A percentile compares a stretch with the other conserved stretches of the same genome.
These are phyloP conservation scores for Mychonastes homosphaera DNA, from an alignment of 139 green algal genomes.

Conservation along the genomic window DNA sequence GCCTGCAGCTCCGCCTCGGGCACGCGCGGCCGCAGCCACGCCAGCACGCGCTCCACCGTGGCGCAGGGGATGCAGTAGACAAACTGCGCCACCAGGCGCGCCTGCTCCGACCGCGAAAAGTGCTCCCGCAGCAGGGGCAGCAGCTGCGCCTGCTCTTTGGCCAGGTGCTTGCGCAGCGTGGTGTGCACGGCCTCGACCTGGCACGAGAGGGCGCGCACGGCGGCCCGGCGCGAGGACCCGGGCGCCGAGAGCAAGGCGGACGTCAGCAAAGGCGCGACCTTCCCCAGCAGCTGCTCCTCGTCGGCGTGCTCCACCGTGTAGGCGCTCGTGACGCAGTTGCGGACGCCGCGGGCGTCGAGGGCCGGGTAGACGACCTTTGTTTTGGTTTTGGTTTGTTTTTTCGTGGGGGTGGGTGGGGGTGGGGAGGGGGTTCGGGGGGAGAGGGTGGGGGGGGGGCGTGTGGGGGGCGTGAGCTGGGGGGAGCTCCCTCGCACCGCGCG, in stretches of 20 bases:
- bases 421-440: neutral
- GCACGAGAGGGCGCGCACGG: conserved; percentile 11
- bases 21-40: conserved; percentile 62
- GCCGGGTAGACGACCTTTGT: conserved; percentile 80
- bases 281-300: conserved; percentile 42
- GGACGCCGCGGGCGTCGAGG: conserved; percentile 74
- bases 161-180: conserved; percentile 84
- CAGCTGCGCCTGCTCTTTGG: conserved; percentile 94
- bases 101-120: conserved; percentile 73
- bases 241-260: neutral
- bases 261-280: neutral
- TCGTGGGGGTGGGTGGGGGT: neutral
- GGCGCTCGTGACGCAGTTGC: conserved; percentile 77
- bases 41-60: conserved; percentile 60
- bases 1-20: conserved; percentile 39
- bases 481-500: neutral
- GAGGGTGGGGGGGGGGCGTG: too few species aligned
- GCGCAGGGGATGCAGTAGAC: conserved; percentile 89
- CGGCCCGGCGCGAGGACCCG: too few species aligned
- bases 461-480: neutral
- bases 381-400: neutral
- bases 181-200: conserved; percentile 73
- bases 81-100: conserved; percentile 83
- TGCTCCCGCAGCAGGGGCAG: conserved; percentile 83
- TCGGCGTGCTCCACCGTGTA: conserved; percentile 87